phyloP scores from a whole-genome alignment of 805 yeast genomes.

The Maudiozyma serrabonitensis region DNA sequence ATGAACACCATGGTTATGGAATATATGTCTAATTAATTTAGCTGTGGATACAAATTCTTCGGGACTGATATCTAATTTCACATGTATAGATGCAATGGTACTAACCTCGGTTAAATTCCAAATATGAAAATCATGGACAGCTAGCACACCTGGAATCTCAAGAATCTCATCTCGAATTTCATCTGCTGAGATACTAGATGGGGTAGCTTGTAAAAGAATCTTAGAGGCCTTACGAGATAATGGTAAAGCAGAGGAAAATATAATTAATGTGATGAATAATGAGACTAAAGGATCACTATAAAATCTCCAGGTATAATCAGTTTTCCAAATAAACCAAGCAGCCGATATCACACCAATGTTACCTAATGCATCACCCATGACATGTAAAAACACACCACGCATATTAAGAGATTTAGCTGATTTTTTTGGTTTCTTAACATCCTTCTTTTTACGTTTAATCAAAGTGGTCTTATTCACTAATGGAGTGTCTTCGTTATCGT shows the following conservation, averaged over 20 bases:
- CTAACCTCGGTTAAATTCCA: constrained; percentile 91
- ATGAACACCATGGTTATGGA: constrained; percentile 80
- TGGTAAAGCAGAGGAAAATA: constrained; percentile 86
- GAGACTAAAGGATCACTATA: constrained; percentile 84
- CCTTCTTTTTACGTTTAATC: background rate
- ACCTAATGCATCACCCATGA: constrained; percentile 92
- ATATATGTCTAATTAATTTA: constrained; percentile 60
- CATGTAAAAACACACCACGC: constrained; percentile 96
- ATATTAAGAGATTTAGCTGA: constrained; percentile 69
- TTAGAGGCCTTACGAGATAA: constrained; percentile 78
- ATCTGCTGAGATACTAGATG: constrained; percentile 70
- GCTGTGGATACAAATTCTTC: constrained; percentile 63
- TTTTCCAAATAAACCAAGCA: constrained; percentile 89
- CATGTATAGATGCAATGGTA: constrained; percentile 81
- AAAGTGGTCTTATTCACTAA: constrained; percentile 11
- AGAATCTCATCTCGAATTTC: constrained; percentile 60
- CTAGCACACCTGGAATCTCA: constrained; percentile 59
- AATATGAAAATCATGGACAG: constrained; percentile 90
- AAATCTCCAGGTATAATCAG: constrained; percentile 79
- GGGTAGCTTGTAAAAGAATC: constrained; percentile 87
- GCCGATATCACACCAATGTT: constrained; percentile 86
- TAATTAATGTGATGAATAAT: constrained; percentile 73
- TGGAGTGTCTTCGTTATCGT: constrained; percentile 28
- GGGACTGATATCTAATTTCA: constrained; percentile 59
- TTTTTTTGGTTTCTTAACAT: background rate